Conservation (phyloP, 352 stramenopile genomes). For the Pythium apleroticum region DNA sequence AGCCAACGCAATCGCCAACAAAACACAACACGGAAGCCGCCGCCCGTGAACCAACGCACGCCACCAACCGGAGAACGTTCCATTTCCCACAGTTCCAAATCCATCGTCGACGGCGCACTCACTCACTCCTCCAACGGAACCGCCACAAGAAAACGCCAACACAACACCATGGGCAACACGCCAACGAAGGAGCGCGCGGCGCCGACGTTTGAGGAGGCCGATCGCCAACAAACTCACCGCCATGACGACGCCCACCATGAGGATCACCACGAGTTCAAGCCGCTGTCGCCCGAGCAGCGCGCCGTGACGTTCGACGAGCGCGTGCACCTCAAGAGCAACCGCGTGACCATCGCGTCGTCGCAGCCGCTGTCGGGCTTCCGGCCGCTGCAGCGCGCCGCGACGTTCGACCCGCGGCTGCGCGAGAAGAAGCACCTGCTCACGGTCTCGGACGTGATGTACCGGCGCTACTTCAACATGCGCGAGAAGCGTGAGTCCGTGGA, state of each 20-base stretch:
- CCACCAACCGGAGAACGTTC: neutral
- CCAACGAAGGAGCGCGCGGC: conserved; percentile 20
- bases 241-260: neutral
- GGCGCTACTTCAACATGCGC: conserved; percentile 82
- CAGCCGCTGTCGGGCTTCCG: conserved; percentile 67
- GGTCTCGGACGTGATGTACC: conserved; percentile 77
- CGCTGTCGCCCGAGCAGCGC: conserved; percentile 69
- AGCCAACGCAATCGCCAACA: conserved; percentile 2
- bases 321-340: conserved; percentile 47
- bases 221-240: neutral
- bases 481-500: conserved; percentile 49
- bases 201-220: conserved; percentile 1
- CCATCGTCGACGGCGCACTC: neutral
- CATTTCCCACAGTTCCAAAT: conserved; percentile 3
- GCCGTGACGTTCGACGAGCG: conserved; percentile 84
- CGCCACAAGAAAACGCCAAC: conserved; percentile 2
- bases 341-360: conserved; percentile 46
- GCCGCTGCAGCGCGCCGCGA: conserved; percentile 72
- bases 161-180: conserved; percentile 24
- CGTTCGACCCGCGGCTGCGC: conserved; percentile 73
- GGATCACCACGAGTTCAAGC: conserved; percentile 40
- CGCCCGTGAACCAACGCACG: neutral
- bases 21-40: neutral
- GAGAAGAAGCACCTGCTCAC: conserved; percentile 57
- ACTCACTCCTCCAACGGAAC: neutral